Base-by-base conservation (phyloP, 768 basidiomycete species). In the Macrocybe gigantea region DNA sequence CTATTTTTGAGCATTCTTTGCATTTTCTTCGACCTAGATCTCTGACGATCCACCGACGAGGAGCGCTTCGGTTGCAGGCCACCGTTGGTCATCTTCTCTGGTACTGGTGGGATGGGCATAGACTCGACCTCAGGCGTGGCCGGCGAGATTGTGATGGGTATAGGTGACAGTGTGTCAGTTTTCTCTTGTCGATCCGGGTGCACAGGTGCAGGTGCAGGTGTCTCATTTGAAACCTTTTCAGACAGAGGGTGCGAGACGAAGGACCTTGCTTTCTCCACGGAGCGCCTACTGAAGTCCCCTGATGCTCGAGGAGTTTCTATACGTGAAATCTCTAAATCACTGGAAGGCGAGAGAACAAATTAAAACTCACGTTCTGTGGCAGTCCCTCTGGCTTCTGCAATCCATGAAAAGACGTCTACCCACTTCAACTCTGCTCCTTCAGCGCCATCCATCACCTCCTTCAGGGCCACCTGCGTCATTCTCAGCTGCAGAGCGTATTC, bases 361-460 rank as follows among this genome's bases (percentile, higher is more conserved):
- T 22, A 1, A 22, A 4, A 22, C 22, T 22, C 22, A 22, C 22
- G 22, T 22, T 22, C 22, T 4, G 22, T 22, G 22, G 22, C 22
- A 22, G 22, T 22, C 22, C 22, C 22, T 22, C 22, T 22, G 22
- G 22, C 22, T 22, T 22, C 84, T 0, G 92, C 83, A 58, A 93
- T 83, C 87, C 88, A 96, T 5, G 78, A 69, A 62, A 94, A 95
- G 6, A 92, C 75, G 29, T 92, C 90, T 11, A 92, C 70, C 80
- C 92, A 93, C 48, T 80, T 83, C 12, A 70, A 67, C 52, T 87
- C 83, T 0, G 93, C 93, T 36, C 82, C 79, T 56, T 94, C 91
- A 0, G 92, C 76, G 0, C 96, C 95, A 34, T 93, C 85, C 12
- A 88, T 76, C 33, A 84, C 78, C 65, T 98, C 96, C 12, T 77